Conservation (phyloP, 2,329 filamentous ascomycete species). For the Nothophaeocryptopus gaeumannii region DNA sequence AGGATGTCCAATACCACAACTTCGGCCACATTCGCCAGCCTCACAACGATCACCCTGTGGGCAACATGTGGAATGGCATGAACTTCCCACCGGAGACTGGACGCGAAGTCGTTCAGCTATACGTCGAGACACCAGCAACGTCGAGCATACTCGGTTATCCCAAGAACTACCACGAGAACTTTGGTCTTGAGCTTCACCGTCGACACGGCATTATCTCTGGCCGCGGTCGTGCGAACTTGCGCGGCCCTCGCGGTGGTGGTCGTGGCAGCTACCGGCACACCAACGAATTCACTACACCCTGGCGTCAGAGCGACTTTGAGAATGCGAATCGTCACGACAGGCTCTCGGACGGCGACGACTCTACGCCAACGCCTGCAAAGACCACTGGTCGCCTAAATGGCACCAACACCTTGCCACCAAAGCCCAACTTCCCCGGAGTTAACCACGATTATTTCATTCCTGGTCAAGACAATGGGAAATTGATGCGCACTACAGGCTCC, state of each 20-base stretch:
- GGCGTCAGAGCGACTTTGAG: constrained; percentile 1
- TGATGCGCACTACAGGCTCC: too few relatives aligned
- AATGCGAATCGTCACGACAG: neutral
- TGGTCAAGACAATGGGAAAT: neutral
- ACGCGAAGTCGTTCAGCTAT: constrained; percentile 29
- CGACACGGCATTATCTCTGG: constrained; percentile 1
- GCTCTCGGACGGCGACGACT: constrained; percentile 2
- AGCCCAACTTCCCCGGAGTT: neutral
- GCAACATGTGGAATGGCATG: constrained; percentile 38
- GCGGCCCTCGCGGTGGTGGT: constrained; percentile 14
- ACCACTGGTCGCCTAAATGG: constrained; percentile 1
- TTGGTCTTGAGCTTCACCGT: constrained; percentile 4
- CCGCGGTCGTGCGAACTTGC: constrained; percentile 7
- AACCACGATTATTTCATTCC: neutral
- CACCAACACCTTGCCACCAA: constrained; percentile 2
- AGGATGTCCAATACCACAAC: constrained; percentile 29
- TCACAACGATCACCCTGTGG: constrained; percentile 24
- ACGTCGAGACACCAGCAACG: constrained; percentile 22
- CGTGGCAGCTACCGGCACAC: constrained; percentile 15
- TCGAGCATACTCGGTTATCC: constrained; percentile 23
- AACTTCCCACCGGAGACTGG: constrained; percentile 26
- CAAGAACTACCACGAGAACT: constrained; percentile 18
- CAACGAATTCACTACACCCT: constrained; percentile 4
- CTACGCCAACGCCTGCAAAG: constrained; percentile 12
- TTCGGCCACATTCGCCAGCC: constrained; percentile 28